Conservation (phyloP, 805 yeast genomes). For the Isabelozyma rhagii region DNA sequence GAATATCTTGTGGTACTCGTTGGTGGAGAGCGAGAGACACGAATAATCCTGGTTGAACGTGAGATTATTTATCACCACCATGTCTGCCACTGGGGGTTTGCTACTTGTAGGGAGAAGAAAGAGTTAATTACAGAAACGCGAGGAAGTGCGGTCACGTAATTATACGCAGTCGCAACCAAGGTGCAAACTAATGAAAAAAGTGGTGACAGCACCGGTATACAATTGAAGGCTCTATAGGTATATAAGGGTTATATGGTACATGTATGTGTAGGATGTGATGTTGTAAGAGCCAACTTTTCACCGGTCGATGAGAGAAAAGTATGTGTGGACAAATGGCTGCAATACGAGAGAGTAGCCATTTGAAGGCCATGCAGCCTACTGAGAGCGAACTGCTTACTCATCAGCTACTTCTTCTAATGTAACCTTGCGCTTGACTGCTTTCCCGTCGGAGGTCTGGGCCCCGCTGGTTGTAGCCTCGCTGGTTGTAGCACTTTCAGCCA, state of each 20-base stretch:
- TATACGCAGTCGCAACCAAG: neutral
- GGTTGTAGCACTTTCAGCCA: conserved; percentile 2
- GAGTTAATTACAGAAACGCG: no score
- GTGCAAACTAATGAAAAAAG: neutral
- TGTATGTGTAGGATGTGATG: no score
- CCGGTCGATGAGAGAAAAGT: no score
- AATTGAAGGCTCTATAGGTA: no score
- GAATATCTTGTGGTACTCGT: conserved; percentile 31
- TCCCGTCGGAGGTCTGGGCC: conserved; percentile 8
- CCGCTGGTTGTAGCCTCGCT: conserved; percentile 11
- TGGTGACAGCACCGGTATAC: neutral
- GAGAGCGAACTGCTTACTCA: neutral
- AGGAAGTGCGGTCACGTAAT: neutral
- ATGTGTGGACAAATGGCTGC: no score
- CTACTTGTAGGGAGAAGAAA: no score
- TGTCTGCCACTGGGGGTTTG: neutral
- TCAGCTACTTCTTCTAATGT: conserved; percentile 30
- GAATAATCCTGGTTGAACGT: conserved; percentile 42
- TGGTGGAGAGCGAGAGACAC: conserved; percentile 35
- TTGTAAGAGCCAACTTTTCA: no score
- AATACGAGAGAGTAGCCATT: no score
- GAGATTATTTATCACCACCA: conserved; percentile 30
- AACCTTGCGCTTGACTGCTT: conserved; percentile 25
- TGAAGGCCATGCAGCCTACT: no score
- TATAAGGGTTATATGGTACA: no score